Conservation (phyloP, 2,329 filamentous ascomycete species). For the Pseudonectria buxi region DNA sequence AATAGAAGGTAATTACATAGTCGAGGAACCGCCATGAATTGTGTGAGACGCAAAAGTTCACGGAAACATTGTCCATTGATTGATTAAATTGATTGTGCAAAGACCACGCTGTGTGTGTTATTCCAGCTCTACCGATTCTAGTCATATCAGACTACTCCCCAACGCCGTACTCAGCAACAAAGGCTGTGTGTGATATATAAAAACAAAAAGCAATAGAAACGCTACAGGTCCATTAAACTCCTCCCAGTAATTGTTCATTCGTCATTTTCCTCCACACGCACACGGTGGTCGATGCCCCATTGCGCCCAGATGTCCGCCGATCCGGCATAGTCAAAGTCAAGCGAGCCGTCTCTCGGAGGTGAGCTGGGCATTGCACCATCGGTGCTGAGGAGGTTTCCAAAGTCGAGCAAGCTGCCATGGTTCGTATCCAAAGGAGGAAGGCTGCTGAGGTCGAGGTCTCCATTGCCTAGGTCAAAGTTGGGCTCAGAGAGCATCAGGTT, state of each 20-base stretch:
- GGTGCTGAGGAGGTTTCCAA: slow-evolving; percentile 41
- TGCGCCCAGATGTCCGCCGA: slow-evolving; percentile 23
- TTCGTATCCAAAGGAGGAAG: slow-evolving; percentile 34
- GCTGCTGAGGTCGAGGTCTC: slow-evolving; percentile 38
- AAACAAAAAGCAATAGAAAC: too few species aligned
- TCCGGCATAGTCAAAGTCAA: slow-evolving; percentile 26
- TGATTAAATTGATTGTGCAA: too few species aligned
- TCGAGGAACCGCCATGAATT: too few species aligned
- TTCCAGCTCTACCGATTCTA: too few species aligned
- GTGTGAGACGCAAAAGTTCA: too few species aligned
- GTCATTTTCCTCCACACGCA: slow-evolving; percentile 8
- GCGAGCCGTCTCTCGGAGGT: slow-evolving; percentile 29
- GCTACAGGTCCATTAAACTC: slow-evolving; percentile 1
- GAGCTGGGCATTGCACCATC: slow-evolving; percentile 44
- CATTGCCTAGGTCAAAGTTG: slow-evolving; percentile 36
- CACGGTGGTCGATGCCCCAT: slow-evolving; percentile 21
- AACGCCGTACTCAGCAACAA: too few species aligned
- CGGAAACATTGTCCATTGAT: too few species aligned
- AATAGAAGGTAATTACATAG: too few species aligned
- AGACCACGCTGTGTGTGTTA: too few species aligned
- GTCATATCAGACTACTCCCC: too few species aligned
- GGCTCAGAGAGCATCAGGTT: slow-evolving; percentile 57
- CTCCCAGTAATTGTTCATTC: slow-evolving; percentile 10
- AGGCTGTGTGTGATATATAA: too few species aligned
- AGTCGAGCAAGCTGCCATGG: slow-evolving; percentile 35